Conservation (phyloP, 306 rosid genomes). For the Prosopis cineraria region DNA sequence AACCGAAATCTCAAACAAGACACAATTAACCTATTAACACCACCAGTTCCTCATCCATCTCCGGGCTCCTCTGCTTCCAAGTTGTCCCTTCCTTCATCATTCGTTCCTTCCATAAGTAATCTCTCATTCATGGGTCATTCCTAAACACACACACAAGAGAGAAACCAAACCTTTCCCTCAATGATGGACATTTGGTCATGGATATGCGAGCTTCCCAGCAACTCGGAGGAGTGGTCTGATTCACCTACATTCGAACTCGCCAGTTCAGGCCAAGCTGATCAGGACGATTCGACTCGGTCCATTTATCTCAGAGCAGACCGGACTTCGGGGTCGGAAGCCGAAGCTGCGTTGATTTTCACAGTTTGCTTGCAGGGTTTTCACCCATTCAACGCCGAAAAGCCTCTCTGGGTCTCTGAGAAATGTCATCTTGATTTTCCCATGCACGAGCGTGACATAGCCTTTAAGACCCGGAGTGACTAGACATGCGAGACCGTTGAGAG, state of each 20-base stretch:
- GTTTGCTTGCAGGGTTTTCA: conserved; percentile 66
- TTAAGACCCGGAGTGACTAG: too few relatives aligned
- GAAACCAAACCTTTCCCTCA: background rate
- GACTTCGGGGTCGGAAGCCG: conserved; percentile 52
- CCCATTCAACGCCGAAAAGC: conserved; percentile 39
- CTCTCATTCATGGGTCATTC: conserved; percentile 1
- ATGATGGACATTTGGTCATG: conserved; percentile 86
- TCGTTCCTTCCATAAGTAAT: conserved; percentile 39
- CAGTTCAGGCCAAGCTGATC: conserved; percentile 20
- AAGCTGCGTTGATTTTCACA: conserved; percentile 53
- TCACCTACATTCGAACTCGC: conserved; percentile 62
- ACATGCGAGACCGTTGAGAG: too few relatives aligned
- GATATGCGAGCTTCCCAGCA: conserved; percentile 75
- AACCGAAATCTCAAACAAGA: conserved; percentile 38
- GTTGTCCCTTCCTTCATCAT: conserved; percentile 49
- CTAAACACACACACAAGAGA: background rate
- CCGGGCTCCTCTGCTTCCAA: conserved; percentile 49
- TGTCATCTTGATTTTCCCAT: too few relatives aligned
- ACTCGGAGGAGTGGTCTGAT: conserved; percentile 52
- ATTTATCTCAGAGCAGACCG: conserved; percentile 64
- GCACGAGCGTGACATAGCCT: too few relatives aligned
- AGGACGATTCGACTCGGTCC: conserved; percentile 41
- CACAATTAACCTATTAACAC: conserved; percentile 36
- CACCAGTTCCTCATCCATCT: conserved; percentile 51
- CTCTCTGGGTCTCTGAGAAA: conserved; percentile 74